These are phyloP conservation scores for Endotrypanum monterogeii DNA, from an alignment of 208 protist genomes.

Conservation along the genomic window DNA sequence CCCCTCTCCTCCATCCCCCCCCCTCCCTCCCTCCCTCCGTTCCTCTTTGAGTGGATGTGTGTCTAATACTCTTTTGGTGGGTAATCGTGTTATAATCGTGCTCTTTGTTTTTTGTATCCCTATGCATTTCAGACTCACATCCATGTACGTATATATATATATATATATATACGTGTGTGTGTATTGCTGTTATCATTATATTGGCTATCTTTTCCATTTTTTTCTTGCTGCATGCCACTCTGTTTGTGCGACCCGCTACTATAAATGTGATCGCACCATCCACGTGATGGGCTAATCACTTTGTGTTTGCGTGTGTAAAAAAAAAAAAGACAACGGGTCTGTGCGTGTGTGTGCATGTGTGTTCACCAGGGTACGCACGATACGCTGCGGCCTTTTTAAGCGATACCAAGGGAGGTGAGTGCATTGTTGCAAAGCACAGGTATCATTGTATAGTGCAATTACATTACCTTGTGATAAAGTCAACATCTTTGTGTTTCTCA, in stretches of 20 bases:
- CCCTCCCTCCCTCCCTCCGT: background rate
- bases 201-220: too few species aligned
- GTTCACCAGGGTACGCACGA: too few species aligned
- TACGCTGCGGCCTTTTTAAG: too few species aligned
- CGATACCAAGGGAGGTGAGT: too few species aligned
- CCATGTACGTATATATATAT: background rate
- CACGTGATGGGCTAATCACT: too few species aligned
- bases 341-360: background rate
- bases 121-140: slow-evolving; percentile 1
- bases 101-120: slow-evolving; percentile 18
- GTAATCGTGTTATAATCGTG: slow-evolving; percentile 6
- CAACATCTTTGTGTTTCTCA: too few species aligned
- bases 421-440: too few species aligned
- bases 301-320: background rate
- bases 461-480: too few species aligned
- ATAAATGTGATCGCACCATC: too few species aligned
- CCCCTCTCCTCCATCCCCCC: background rate
- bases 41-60: slow-evolving; percentile 1
- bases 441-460: too few species aligned
- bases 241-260: too few species aligned
- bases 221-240: too few species aligned
- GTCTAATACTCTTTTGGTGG: background rate
- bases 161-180: background rate
- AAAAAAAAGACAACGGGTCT: background rate
- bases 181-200: background rate